Evolutionary conservation across 2,329 filamentous ascomycete species (phyloP), one percentile per base, ranked within the genome.

Genomic region (Nigrospora oryzae): DNA sequence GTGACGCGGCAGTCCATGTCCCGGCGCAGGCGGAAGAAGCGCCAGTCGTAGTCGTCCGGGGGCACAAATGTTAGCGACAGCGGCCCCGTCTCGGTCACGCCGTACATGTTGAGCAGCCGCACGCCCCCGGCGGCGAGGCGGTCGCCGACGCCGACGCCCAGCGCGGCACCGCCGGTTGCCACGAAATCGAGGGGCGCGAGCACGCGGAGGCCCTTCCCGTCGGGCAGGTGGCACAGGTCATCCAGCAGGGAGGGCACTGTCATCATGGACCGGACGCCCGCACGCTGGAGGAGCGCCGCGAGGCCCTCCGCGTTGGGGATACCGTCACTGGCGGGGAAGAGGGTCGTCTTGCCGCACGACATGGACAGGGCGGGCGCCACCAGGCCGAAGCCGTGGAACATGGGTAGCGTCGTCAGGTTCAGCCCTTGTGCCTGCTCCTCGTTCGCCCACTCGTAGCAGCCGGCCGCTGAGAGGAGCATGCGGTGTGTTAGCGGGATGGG

Each of bases 401-500:
- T 31, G 23, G 38, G 38, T 3, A 40, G 38, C 38, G 38, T 40
- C 4, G 38, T 40, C 11, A 32, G 23, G n/a, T 40, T 40, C 15
- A 32, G 28, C 5, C 38, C 38, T 10, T 40, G 38, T 1, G 28
- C 38, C 14, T 40, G 28, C 38, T 31, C 28, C 3, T 32, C 38
- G 8, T 11, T 40, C 28, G 15, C 11, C 11, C 15, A 17, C n/a
- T 31, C 38, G 28, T 40, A 31, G 28, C 38, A 40, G 38, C 13
- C 32, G 3, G 19, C 38, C 3, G 23, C 23, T 10, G 38, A 16
- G 7, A 40, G 38, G 28, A 40, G 38, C 28, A 32, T 64, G 5
- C 58, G 53, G 42, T 79, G 74, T 4, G 69, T 74, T 36, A 73
- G 67, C 49, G 66, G 73, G 43, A 80, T 77, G 0, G 74, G 74